phyloP scores from a whole-genome alignment of 2,329 filamentous ascomycete species.

The Lachnellula subtilissima region DNA sequence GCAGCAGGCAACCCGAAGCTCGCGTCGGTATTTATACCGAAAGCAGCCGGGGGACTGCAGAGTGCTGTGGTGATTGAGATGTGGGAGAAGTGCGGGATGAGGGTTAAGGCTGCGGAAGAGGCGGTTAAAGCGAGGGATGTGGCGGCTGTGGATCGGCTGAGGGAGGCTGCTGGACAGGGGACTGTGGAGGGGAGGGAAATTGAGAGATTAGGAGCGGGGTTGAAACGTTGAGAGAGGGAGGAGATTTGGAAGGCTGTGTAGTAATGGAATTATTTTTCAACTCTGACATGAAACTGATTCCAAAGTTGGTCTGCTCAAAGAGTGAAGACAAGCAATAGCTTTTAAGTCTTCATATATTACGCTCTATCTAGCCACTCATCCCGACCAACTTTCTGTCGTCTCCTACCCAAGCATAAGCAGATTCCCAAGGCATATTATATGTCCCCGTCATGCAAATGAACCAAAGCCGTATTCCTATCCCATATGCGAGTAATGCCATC shows the following conservation, averaged over 20 bases:
- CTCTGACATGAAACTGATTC: too few species aligned
- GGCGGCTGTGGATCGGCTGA: slow-evolving; percentile 67
- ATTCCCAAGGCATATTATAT: neutral
- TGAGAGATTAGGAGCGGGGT: slow-evolving; percentile 65
- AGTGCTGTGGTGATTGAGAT: slow-evolving; percentile 72
- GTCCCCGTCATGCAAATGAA: neutral
- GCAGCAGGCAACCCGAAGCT: slow-evolving; percentile 86
- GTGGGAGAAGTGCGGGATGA: slow-evolving; percentile 94
- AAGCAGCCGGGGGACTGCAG: slow-evolving; percentile 61
- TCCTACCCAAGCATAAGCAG: neutral
- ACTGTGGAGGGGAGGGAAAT: slow-evolving; percentile 70
- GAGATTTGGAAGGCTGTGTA: neutral
- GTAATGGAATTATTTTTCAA: neutral
- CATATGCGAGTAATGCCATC: neutral
- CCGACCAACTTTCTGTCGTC: too few species aligned
- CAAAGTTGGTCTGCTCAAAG: too few species aligned
- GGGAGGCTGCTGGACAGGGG: slow-evolving; percentile 66
- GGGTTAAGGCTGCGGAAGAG: slow-evolving; percentile 85
- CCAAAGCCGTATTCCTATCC: neutral
- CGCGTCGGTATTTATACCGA: slow-evolving; percentile 78
- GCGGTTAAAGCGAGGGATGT: slow-evolving; percentile 77
- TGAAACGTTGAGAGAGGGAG: slow-evolving; percentile 40
- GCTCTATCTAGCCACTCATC: neutral
- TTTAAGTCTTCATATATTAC: neutral
- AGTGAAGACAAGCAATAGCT: neutral